Evolutionary conservation across 371 early-diverging fungal genomes (phyloP), one percentile per base, ranked within the genome.

Genomic region (Entomophthora muscae): DNA sequence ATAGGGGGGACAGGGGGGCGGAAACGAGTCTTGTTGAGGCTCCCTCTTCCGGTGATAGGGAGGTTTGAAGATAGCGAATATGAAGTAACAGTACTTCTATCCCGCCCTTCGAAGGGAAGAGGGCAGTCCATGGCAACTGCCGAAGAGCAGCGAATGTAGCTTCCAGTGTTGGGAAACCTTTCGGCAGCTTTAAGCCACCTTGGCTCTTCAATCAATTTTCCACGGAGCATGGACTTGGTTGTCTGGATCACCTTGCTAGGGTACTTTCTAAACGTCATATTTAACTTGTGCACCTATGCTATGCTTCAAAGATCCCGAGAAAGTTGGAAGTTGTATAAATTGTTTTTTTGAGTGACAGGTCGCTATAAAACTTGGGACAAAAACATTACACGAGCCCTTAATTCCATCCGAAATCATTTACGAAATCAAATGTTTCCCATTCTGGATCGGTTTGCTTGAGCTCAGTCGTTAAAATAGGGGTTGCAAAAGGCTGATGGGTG

Each of bases 1-100:
- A 68, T 70, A 30, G 76, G 82, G 53, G 86, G 83, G 5, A 22
- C 26, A 7, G 55, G 55, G 21, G 55, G 55, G 27, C 21, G 23
- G 21, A 54, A 54, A 7, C 27, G 21, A 54, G 55, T 54, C 26
- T 54, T 54, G 21, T 26, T 22, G 7, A 26, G 5, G 7, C 5
- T 26, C 5, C 22, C 55, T 21, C 21, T 54, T 21, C 55, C 55
- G 21, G 3, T 54, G 27, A 54, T 26, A 26, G 21, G 21, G 21
- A 21, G 3, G 26, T 5, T 3, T 5, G 55, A 23, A 26, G 55
- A 23, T 3, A 26, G 21, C 7, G 55, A 12, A 54, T 3, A 54
- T 5, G 27, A 7, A 26, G 27, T 54, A 7, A 26, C 26, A 5
- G 21, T 21, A 5, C 21, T 54, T 23, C 23, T 54, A 22, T 54